Percentiles rank a stretch among this genome's conserved stretches.
phyloP scores from a whole-genome alignment of 108 stramenopile species.

The Discostella pseudostelligera region DNA sequence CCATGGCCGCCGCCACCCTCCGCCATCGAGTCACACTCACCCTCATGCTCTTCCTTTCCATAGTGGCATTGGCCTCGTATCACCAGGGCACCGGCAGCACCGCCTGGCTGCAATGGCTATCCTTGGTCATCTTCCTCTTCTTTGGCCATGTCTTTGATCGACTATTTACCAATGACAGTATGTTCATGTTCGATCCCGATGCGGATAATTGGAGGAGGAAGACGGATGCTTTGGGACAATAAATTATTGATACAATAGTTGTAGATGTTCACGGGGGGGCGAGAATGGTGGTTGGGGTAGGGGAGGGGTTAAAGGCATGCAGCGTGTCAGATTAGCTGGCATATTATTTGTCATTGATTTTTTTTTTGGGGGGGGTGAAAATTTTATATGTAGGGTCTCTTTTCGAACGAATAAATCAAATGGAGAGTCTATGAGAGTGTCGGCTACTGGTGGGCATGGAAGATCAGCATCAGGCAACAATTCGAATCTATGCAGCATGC shows the following conservation, averaged over 20 bases:
- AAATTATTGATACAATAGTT: neutral
- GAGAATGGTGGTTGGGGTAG: too few relatives aligned
- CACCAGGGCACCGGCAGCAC: slow-evolving; percentile 75
- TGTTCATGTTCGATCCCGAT: slow-evolving; percentile 90
- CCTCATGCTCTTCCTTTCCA: slow-evolving; percentile 63
- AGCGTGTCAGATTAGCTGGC: too few relatives aligned
- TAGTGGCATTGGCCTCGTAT: slow-evolving; percentile 81
- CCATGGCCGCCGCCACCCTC: slow-evolving; percentile 35
- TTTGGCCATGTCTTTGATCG: slow-evolving; percentile 76
- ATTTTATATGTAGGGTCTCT: too few relatives aligned
- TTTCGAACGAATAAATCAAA: too few relatives aligned
- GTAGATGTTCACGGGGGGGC: too few relatives aligned
- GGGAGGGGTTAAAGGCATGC: too few relatives aligned
- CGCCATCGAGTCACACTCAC: slow-evolving; percentile 47
- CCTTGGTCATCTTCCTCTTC: slow-evolving; percentile 58
- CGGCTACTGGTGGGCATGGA: too few relatives aligned
- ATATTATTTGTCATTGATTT: too few relatives aligned
- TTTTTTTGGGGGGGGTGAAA: too few relatives aligned
- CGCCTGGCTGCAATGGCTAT: slow-evolving; percentile 79
- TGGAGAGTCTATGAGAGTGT: too few relatives aligned
- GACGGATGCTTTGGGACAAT: slow-evolving; percentile 56
- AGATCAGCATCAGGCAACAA: too few relatives aligned
- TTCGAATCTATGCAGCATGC: too few relatives aligned
- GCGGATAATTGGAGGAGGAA: slow-evolving; percentile 92
- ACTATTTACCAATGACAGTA: slow-evolving; percentile 69